These are phyloP conservation scores for Paracorniculantispora psalliotae DNA, from an alignment of 2,329 filamentous ascomycete species.

Conservation along the genomic window DNA sequence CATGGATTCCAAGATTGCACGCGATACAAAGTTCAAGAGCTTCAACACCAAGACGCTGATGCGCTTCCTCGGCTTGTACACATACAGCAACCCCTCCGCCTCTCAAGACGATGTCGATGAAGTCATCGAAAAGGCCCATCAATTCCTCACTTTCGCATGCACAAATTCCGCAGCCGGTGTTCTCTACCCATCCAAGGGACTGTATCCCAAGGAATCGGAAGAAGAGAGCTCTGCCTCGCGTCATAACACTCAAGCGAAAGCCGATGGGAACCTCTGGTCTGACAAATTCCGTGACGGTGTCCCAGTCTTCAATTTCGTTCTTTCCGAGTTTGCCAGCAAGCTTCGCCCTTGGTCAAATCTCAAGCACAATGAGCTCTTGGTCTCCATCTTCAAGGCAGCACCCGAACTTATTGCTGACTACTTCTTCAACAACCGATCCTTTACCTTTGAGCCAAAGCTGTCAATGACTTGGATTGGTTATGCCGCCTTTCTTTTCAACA, in stretches of 20 bases:
- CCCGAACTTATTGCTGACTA: slow-evolving; percentile 88
- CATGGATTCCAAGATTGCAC: slow-evolving; percentile 66
- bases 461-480: slow-evolving; percentile 95
- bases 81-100: slow-evolving; percentile 45
- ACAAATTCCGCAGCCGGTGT: slow-evolving; percentile 69
- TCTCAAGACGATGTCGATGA: slow-evolving; percentile 38
- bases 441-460: slow-evolving; percentile 85
- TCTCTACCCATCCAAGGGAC: slow-evolving; percentile 70
- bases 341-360: slow-evolving; percentile 79
- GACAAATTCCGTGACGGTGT: slow-evolving; percentile 61
- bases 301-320: slow-evolving; percentile 70
- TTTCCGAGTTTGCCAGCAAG: slow-evolving; percentile 73
- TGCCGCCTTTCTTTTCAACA: slow-evolving; percentile 79
- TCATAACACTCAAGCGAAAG: slow-evolving; percentile 45
- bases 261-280: slow-evolving; percentile 67
- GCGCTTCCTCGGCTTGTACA: slow-evolving; percentile 68
- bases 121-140: slow-evolving; percentile 66
- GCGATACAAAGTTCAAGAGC: slow-evolving; percentile 68
- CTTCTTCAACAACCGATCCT: slow-evolving; percentile 72
- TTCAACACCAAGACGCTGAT: slow-evolving; percentile 71
- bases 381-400: slow-evolving; percentile 72
- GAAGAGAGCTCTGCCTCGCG: slow-evolving; percentile 31
- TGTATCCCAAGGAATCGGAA: slow-evolving; percentile 72
- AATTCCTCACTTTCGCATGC: slow-evolving; percentile 70
- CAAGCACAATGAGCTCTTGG: slow-evolving; percentile 74